phyloP scores from a whole-genome alignment of 176 grass and related monocot species.

The Eragrostis nindensis region DNA sequence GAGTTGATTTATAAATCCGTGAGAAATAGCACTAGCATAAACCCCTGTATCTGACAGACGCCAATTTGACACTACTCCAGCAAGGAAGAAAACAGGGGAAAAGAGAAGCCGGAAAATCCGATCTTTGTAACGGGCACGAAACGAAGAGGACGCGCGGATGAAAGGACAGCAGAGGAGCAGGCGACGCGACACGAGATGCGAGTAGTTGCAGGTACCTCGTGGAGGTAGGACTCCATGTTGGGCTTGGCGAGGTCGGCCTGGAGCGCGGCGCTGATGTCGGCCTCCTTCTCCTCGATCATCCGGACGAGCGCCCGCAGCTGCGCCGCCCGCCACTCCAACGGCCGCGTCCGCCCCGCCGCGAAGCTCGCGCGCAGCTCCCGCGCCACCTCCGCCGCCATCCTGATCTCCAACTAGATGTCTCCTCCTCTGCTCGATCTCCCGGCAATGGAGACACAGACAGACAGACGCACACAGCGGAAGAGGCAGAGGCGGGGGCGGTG shows the following conservation, averaged over 20 bases:
- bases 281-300: conserved; percentile 81
- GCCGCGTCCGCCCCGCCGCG: conserved; percentile 59
- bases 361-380: conserved; percentile 58
- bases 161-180: no score
- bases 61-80: no score
- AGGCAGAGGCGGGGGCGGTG: neutral
- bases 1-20: no score
- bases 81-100: no score
- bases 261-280: conserved; percentile 68
- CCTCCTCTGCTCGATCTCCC: neutral
- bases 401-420: neutral
- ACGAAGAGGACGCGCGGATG: no score
- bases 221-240: conserved; percentile 67
- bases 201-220: no score
- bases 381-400: conserved; percentile 41
- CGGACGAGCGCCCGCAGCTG: conserved; percentile 58
- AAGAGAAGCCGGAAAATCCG: no score
- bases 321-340: conserved; percentile 69
- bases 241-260: conserved; percentile 83
- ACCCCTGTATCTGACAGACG: no score
- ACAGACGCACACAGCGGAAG: neutral
- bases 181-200: no score
- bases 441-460: neutral
- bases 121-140: no score
- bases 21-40: no score